Base-by-base conservation (phyloP, 2,329 filamentous ascomycete species). In the Aspergillus aculeatinus region DNA sequence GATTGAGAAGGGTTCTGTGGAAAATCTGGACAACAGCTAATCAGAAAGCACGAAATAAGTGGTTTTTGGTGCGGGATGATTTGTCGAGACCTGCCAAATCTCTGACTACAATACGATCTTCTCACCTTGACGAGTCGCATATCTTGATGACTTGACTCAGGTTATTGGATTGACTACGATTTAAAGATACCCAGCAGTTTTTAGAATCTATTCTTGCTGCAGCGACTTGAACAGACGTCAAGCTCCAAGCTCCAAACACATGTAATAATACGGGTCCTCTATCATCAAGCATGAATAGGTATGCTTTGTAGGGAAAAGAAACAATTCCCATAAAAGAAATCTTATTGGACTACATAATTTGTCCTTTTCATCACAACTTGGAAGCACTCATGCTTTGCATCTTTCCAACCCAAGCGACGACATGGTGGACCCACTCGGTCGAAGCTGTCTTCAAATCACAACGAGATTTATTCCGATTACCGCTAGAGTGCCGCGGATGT, bases 1-100 rank as follows among this genome's bases (percentile, higher is more conserved):
- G 5, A 63, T 76, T 49, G 74, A 74, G 27, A 67, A 67, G 11
- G 70, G 74, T 33, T 63, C 67, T 19, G 63, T 61, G 3, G 70
- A 70, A 31, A 63, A 61, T n/a, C 58, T 50, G 27, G 58, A 47
- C 19, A 50, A 61, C 11, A 25, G 33, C 21, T 51, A 52, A 39
- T n/a, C 33, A 47, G 33, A 62, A 44, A 9, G 16, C 39, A 19
- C 39, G 16, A 44, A 44, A 16, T n/a, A 14, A 44, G n/a, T 16
- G 39, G 5, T 19, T 44, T 9, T n/a, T 5, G 39, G 16, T 16
- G 39, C 5, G 14, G 39, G 6, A 44, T 7, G 39, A 44, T 12
- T 12, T 35, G 33, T 11, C 14, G 33, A n/a, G 39, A 19, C 2
- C 39, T 44, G 16, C 6, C 14, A 19, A 5, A 19, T 16, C 14